Evolutionary conservation across 768 basidiomycete species (phyloP), one percentile per base, ranked within the genome.

Genomic region (Mycena chlorophos): DNA sequence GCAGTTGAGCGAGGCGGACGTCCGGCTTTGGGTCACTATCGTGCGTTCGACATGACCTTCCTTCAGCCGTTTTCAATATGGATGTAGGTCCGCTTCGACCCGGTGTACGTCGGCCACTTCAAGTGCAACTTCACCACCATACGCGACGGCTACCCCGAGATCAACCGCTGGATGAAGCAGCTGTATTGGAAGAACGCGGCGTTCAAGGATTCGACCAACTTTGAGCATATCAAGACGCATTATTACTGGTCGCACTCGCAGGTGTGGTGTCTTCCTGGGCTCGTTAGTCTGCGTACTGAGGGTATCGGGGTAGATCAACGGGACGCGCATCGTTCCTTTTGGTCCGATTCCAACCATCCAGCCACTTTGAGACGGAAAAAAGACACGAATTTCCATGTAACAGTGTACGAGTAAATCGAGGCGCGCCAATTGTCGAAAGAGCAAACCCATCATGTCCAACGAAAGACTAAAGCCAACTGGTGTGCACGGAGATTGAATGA

Each of bases 1-100:
- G 64, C 75, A 55, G 47, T 81, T 99, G 45, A 97, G 94, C 0
- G 91, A 93, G 67, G 88, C 89, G 2, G 91, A 92, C 62, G 74
- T 88, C 49, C 83, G 96, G 49, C 85, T 98, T 38, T 98, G 83
- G 74, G 94, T 96, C n/a, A 97, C 96, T 2, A 87, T 94, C 55
- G 88, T 94, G 59, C 62, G 89, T 72, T 34, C 31, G 13, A 29
- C 31, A 28, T 22, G 38, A 19, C 38, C 16, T 25, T 49, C 17
- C 26, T 20, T 38, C 25, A 50, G 30, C 16, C 37, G 25, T 16
- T 5, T 31, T 31, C 16, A 6, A n/a, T n/a, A 42, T 42, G 6
- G 13, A 19, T 46, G 6, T 46, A 46, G 45, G 27, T 46, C 25
- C 45, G 45, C 22, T 46, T 46, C 45, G 45, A 46, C 45, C 25